These are phyloP conservation scores for Monilinia fructicola DNA, from an alignment of 2,329 filamentous ascomycete species.

Conservation along the genomic window DNA sequence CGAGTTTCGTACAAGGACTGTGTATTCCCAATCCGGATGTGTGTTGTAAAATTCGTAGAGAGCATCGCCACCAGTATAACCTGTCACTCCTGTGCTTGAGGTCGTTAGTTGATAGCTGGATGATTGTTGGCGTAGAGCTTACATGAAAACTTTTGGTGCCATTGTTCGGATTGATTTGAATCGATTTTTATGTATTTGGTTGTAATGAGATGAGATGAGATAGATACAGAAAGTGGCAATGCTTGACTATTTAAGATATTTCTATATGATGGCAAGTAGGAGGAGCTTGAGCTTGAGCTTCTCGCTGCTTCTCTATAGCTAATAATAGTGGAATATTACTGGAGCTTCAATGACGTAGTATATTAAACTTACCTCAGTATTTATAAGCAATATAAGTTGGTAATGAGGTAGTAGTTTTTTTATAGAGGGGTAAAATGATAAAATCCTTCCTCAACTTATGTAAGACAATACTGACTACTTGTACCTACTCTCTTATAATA, in stretches of 20 bases:
- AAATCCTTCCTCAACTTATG: too few species aligned
- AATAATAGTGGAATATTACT: not conserved
- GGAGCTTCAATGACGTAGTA: constrained; percentile 5
- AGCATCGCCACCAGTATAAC: constrained; percentile 47
- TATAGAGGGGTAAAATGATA: not conserved
- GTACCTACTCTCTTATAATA: too few species aligned
- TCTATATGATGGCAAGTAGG: not conserved
- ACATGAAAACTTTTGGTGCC: constrained; percentile 37
- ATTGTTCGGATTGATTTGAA: constrained; percentile 17
- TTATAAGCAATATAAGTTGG: constrained; percentile 7
- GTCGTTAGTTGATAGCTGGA: not conserved
- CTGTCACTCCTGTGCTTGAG: constrained; percentile 17
- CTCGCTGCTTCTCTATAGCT: not conserved
- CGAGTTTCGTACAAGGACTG: constrained; percentile 50
- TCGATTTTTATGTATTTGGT: not conserved
- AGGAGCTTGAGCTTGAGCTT: not conserved
- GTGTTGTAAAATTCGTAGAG: constrained; percentile 46
- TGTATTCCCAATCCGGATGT: constrained; percentile 51
- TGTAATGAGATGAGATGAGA: not conserved
- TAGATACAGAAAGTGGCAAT: too few species aligned
- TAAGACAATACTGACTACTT: too few species aligned
- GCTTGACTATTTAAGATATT: not conserved
- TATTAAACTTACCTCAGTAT: not conserved
- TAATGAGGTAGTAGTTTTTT: too few species aligned
- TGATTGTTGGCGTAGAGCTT: not conserved